A percentile compares a stretch with the other conserved stretches of the same genome.
These are phyloP conservation scores for Paxillus ammoniavirescens DNA, from an alignment of 768 basidiomycete genomes.

Conservation along the genomic window DNA sequence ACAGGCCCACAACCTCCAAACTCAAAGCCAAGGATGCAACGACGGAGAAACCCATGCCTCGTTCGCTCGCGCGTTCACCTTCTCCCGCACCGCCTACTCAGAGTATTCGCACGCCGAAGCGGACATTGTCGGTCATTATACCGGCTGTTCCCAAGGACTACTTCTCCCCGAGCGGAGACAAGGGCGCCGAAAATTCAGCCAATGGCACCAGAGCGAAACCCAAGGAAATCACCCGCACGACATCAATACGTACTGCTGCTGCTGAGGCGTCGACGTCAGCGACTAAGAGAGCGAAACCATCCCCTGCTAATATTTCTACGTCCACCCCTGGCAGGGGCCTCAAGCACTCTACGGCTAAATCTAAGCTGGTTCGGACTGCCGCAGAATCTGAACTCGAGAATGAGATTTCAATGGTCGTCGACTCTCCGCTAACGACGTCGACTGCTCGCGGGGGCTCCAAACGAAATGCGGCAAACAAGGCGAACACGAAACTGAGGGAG, in stretches of 20 bases:
- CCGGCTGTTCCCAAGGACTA: slow-evolving; percentile 27
- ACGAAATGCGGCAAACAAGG: slow-evolving; percentile 57
- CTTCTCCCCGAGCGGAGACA: slow-evolving; percentile 15
- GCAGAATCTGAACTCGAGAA: background rate
- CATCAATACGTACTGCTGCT: slow-evolving; percentile 20
- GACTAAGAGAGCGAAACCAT: slow-evolving; percentile 17
- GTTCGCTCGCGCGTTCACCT: slow-evolving; percentile 8
- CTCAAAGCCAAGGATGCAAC: background rate
- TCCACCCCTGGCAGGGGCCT: background rate
- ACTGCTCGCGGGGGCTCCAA: slow-evolving; percentile 23
- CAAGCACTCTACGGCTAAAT: slow-evolving; percentile 1
- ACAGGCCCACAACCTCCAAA: background rate
- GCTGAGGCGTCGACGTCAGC: slow-evolving; percentile 21
- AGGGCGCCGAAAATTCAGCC: background rate
- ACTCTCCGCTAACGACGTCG: slow-evolving; percentile 7
- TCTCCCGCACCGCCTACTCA: slow-evolving; percentile 4
- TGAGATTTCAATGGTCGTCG: slow-evolving; percentile 10
- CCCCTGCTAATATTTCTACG: slow-evolving; percentile 12
- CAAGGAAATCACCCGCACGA: slow-evolving; percentile 8
- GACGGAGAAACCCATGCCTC: slow-evolving; percentile 3
- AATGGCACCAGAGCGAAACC: background rate
- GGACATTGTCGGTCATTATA: slow-evolving; percentile 27
- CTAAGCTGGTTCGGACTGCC: background rate
- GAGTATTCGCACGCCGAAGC: slow-evolving; percentile 13
- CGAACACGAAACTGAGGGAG: slow-evolving; percentile 42